These are phyloP conservation scores for Monosporozyma aquatica DNA, from an alignment of 805 yeast genomes.

Conservation along the genomic window DNA sequence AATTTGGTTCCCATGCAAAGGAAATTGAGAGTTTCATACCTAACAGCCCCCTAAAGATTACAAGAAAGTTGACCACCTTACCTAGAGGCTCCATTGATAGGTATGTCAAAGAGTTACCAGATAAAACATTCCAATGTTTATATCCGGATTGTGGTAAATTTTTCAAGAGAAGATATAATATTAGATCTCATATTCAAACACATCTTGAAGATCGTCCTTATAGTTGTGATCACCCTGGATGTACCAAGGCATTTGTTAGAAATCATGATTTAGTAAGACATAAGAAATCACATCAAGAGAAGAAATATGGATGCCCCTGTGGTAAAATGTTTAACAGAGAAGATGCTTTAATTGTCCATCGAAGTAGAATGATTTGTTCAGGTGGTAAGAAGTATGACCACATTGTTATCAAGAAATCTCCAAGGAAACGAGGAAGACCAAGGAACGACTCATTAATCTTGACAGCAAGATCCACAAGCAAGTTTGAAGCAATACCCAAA, in stretches of 20 bases:
- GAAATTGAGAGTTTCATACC: constrained; percentile 4
- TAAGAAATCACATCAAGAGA: constrained; percentile 72
- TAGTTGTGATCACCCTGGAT: constrained; percentile 50
- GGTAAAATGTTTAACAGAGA: constrained; percentile 89
- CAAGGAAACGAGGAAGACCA: constrained; percentile 24
- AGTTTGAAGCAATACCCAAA: no score
- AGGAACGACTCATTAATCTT: constrained; percentile 10
- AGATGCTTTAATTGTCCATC: constrained; percentile 80
- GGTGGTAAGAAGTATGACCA: constrained; percentile 45
- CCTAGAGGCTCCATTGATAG: constrained; percentile 87
- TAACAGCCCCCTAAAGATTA: constrained; percentile 21
- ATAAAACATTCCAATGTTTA: constrained; percentile 64
- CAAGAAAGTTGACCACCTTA: constrained; percentile 33
- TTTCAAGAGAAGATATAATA: constrained; percentile 83
- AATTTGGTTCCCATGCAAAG: constrained; percentile 9
- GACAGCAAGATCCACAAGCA: not conserved
- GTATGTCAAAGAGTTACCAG: constrained; percentile 73
- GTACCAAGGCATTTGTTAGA: constrained; percentile 83
- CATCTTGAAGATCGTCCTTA: constrained; percentile 93
- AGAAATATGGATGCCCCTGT: constrained; percentile 71
- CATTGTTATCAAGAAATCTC: constrained; percentile 24
- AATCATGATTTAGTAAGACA: constrained; percentile 93
- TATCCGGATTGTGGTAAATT: constrained; percentile 72
- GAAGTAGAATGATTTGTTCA: constrained; percentile 67
- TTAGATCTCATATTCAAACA: constrained; percentile 92